Conservation (phyloP, 2,329 filamentous ascomycete genomes). For the Emericellopsis atlantica region DNA sequence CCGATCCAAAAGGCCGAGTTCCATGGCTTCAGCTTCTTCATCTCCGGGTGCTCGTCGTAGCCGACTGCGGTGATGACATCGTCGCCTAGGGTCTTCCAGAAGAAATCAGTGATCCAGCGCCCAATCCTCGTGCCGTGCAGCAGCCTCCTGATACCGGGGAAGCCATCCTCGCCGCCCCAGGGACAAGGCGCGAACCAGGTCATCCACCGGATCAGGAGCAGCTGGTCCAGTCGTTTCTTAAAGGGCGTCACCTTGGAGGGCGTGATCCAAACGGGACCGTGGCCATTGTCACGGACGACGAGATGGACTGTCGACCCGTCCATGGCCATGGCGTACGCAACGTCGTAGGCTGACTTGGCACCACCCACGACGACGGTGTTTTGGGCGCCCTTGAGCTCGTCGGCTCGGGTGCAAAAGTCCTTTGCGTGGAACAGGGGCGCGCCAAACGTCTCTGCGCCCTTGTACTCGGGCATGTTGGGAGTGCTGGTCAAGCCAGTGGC, state of each 20-base stretch:
- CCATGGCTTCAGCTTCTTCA: constrained; percentile 26
- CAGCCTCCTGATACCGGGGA: constrained; percentile 28
- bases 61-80: constrained; percentile 33
- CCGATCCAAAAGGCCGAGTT: constrained; percentile 32
- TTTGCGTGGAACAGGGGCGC: constrained; percentile 28
- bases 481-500: constrained; percentile 34
- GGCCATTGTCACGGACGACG: constrained; percentile 33
- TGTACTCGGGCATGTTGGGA: constrained; percentile 25
- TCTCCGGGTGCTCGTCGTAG: constrained; percentile 27
- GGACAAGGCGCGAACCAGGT: constrained; percentile 55
- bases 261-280: constrained; percentile 41
- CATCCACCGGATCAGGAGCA: constrained; percentile 38
- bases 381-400: constrained; percentile 16
- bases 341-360: constrained; percentile 45
- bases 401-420: constrained; percentile 20
- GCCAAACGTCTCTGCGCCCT: constrained; percentile 20
- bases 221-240: constrained; percentile 46
- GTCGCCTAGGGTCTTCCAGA: constrained; percentile 33
- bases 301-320: constrained; percentile 33
- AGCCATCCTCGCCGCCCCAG: constrained; percentile 46
- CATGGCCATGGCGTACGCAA: constrained; percentile 38
- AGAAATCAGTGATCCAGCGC: constrained; percentile 29
- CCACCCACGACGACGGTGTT: constrained; percentile 37
- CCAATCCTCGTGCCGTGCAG: constrained; percentile 37
- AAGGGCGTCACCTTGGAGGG: constrained; percentile 48